Evolutionary conservation across 1,139 yeast genomes (phyloP).

Genomic region (Pneumocystis murina): DNA sequence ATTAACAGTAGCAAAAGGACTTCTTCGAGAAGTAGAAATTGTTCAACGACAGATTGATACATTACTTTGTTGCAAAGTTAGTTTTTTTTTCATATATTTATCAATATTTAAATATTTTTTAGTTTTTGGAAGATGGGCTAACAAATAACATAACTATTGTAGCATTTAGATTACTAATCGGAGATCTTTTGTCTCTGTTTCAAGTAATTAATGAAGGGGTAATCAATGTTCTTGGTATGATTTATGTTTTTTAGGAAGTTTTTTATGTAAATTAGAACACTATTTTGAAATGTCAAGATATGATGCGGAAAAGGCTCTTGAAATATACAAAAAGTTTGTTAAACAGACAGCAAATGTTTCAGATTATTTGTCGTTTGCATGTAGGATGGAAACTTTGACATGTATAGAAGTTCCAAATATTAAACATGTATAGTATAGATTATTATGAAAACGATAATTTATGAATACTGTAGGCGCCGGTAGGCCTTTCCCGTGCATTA

Average conservation of each 20-base stretch:
- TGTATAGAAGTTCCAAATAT: constrained; percentile 88
- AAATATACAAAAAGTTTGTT: constrained; percentile 70
- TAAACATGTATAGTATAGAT: constrained; percentile 42
- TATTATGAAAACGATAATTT: not conserved
- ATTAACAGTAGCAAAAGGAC: constrained; percentile 61
- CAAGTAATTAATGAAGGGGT: constrained; percentile 91
- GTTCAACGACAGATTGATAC: constrained; percentile 71
- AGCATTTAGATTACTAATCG: constrained; percentile 72
- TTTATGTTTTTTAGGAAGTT: not conserved
- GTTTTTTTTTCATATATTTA: constrained; percentile 13
- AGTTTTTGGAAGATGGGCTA: constrained; percentile 49
- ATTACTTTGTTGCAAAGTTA: constrained; percentile 37
- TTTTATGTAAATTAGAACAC: constrained; percentile 39
- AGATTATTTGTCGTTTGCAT: constrained; percentile 73
- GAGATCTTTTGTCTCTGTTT: constrained; percentile 69
- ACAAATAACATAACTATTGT: constrained; percentile 70
- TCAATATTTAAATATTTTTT: not conserved
- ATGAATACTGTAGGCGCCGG: constrained; percentile 38
- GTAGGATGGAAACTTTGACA: constrained; percentile 72
- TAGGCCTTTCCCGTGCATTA: constrained; percentile 71
- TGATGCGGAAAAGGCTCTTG: constrained; percentile 78
- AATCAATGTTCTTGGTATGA: constrained; percentile 45
- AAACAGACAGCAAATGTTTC: constrained; percentile 79
- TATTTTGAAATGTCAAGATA: constrained; percentile 78
- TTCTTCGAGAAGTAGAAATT: constrained; percentile 69